Percentiles rank a stretch among this genome's conserved stretches.
phyloP scores from a whole-genome alignment of 2,329 filamentous ascomycete genomes.

The Fusarium armeniacum region DNA sequence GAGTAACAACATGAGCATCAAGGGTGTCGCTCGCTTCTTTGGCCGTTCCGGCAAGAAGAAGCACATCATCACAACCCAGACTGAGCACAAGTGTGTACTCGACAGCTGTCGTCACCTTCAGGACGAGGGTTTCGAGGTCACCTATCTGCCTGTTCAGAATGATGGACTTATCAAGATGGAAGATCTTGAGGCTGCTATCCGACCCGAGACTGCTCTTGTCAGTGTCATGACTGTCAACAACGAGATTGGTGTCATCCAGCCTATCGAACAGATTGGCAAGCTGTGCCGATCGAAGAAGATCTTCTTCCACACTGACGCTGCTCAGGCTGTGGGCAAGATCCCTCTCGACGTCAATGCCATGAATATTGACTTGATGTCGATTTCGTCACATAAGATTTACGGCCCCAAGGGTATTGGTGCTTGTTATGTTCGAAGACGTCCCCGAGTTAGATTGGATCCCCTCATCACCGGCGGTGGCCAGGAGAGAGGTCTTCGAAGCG shows the following conservation, averaged over 20 bases:
- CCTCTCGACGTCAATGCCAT: constrained; percentile 96
- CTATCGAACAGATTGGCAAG: constrained; percentile 91
- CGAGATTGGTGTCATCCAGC: constrained; percentile 99
- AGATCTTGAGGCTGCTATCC: constrained; percentile 88
- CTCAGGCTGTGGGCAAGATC: constrained; percentile 99
- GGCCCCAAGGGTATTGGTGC: constrained; percentile 97
- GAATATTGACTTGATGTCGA: constrained; percentile 99
- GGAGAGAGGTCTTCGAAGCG: constrained; percentile 93
- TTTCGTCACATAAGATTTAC: constrained; percentile 98
- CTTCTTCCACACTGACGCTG: constrained; percentile 97
- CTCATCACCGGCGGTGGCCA: constrained; percentile 97
- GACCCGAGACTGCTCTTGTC: constrained; percentile 90
- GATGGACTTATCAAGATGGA: constrained; percentile 89
- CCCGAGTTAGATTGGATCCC: constrained; percentile 92
- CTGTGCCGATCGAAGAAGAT: constrained; percentile 92
- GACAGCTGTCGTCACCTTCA: constrained; percentile 97
- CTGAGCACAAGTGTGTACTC: constrained; percentile 98
- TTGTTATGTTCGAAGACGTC: constrained; percentile 93
- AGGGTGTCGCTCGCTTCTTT: constrained; percentile 96
- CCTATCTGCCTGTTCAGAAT: constrained; percentile 91
- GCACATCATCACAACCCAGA: constrained; percentile 97
- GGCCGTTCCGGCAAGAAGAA: constrained; percentile 95
- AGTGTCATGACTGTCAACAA: constrained; percentile 99
- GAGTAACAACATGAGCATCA: constrained; percentile 99
- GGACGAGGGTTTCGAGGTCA: constrained; percentile 95